phyloP scores from a whole-genome alignment of 1,139 yeast genomes.

The Arxiozyma slooffiae region DNA sequence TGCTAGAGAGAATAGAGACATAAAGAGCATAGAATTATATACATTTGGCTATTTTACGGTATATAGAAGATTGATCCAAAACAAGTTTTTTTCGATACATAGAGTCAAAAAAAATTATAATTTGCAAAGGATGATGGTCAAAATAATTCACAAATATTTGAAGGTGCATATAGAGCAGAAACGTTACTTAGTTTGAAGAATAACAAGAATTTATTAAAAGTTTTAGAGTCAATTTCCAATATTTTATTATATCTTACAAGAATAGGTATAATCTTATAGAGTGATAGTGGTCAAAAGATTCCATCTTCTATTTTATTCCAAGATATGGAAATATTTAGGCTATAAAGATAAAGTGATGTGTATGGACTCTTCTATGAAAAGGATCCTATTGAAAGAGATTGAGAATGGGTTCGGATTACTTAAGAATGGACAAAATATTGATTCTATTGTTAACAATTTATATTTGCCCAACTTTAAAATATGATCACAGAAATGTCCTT shows the following conservation, averaged over 20 bases:
- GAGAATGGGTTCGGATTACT: neutral
- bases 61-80: constrained; percentile 58
- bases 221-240: constrained; percentile 21
- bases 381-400: constrained; percentile 1
- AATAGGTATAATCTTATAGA: constrained; percentile 5
- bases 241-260: constrained; percentile 15
- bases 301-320: constrained; percentile 3
- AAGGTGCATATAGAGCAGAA: constrained; percentile 25
- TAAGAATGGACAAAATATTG: neutral
- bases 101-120: constrained; percentile 53
- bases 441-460: neutral
- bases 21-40: constrained; percentile 62
- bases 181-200: constrained; percentile 17
- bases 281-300: neutral
- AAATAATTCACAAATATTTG: constrained; percentile 19
- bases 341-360: constrained; percentile 5
- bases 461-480: constrained; percentile 8
- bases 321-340: constrained; percentile 14
- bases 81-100: constrained; percentile 37
- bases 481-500: constrained; percentile 13
- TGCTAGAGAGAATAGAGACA: constrained; percentile 82
- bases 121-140: constrained; percentile 33
- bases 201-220: constrained; percentile 12
- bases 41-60: constrained; percentile 71
- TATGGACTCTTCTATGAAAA: constrained; percentile 5